Conservation (phyloP, 257 asterid species). For the Lithospermum erythrorhizon region DNA sequence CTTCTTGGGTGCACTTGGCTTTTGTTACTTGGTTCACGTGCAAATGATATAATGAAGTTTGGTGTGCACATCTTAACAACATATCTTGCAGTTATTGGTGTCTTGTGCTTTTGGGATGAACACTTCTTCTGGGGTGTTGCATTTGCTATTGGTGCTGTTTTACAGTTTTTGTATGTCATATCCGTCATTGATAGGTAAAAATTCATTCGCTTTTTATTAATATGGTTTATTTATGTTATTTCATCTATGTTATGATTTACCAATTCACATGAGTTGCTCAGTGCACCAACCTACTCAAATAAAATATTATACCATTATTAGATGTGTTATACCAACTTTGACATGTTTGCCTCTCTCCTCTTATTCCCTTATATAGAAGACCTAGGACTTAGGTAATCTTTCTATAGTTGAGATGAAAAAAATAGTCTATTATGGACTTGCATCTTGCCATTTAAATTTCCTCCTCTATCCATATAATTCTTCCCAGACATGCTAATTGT, state of each 20-base stretch:
- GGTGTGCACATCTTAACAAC: constrained; percentile 86
- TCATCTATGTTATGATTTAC: not conserved
- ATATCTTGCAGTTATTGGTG: constrained; percentile 90
- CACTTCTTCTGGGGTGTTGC: constrained; percentile 91
- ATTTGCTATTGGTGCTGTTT: constrained; percentile 74
- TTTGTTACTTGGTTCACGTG: constrained; percentile 69
- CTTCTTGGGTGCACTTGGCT: constrained; percentile 82
- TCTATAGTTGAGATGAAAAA: too few species aligned
- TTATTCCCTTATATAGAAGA: too few species aligned
- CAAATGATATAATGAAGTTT: constrained; percentile 72
- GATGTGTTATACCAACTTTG: too few species aligned
- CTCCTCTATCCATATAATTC: not conserved
- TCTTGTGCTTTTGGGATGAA: constrained; percentile 74
- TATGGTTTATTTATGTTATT: not conserved
- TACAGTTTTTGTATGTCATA: constrained; percentile 86
- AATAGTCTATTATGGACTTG: too few species aligned
- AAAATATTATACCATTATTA: too few species aligned
- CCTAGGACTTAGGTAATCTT: too few species aligned
- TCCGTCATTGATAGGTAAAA: constrained; percentile 91
- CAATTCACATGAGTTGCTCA: too few species aligned
- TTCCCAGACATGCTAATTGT: constrained; percentile 3
- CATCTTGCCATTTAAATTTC: too few species aligned
- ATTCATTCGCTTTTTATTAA: not conserved
- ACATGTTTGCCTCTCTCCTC: too few species aligned
- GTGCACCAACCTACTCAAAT: too few species aligned